These are phyloP conservation scores for Akanthomyces muscarius DNA, from an alignment of 2,329 filamentous ascomycete genomes.

Conservation along the genomic window DNA sequence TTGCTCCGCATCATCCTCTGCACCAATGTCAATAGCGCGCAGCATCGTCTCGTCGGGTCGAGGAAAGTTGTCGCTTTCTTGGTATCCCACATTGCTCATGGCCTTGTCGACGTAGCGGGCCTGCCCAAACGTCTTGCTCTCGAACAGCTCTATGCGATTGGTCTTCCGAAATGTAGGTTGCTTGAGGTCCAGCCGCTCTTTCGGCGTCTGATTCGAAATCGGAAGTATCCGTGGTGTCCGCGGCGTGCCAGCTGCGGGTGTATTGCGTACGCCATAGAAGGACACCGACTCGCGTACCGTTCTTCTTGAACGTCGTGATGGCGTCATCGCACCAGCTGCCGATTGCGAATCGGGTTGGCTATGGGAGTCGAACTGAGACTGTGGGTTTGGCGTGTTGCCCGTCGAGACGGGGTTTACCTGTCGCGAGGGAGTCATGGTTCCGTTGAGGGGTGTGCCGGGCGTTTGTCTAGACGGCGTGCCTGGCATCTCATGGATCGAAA, in stretches of 20 bases:
- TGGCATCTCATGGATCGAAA: constrained; percentile 43
- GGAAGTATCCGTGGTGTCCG: constrained; percentile 65
- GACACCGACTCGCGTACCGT: constrained; percentile 48
- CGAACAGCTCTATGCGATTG: constrained; percentile 75
- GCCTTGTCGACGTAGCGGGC: constrained; percentile 91
- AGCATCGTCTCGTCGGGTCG: constrained; percentile 70
- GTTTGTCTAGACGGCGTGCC: constrained; percentile 32
- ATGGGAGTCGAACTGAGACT: constrained; percentile 20
- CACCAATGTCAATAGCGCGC: constrained; percentile 55
- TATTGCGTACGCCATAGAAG: constrained; percentile 48
- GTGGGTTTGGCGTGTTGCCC: constrained; percentile 41
- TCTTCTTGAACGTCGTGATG: constrained; percentile 37
- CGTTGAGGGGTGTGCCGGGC: constrained; percentile 39
- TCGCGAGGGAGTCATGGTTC: constrained; percentile 44
- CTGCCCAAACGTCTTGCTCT: constrained; percentile 80
- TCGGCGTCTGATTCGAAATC: constrained; percentile 74
- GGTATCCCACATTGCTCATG: constrained; percentile 94
- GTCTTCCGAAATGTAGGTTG: constrained; percentile 70
- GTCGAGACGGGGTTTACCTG: constrained; percentile 41
- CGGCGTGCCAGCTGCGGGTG: constrained; percentile 42
- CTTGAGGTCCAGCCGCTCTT: constrained; percentile 74
- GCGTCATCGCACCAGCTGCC: constrained; percentile 24
- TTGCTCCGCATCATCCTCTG: constrained; percentile 56
- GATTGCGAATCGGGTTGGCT: constrained; percentile 26
- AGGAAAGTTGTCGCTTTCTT: constrained; percentile 86